Evolutionary conservation across 2,329 filamentous ascomycete genomes (phyloP).

Genomic region (Ilyonectria destructans): DNA sequence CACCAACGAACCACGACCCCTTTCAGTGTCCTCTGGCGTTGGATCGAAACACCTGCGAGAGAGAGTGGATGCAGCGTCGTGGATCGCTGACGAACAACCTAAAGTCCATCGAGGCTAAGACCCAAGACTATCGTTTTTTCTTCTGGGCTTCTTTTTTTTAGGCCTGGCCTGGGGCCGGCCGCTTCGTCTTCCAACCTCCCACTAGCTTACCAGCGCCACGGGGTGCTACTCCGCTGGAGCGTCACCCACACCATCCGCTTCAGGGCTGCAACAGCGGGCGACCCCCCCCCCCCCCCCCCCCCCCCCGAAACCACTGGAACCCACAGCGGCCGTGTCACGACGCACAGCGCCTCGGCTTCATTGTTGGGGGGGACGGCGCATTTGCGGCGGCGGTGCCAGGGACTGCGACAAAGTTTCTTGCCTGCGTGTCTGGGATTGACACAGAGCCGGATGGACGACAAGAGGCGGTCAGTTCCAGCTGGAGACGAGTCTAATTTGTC

Average conservation of each 20-base stretch:
- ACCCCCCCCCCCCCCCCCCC: conserved; percentile 23
- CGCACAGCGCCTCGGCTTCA: conserved; percentile 42
- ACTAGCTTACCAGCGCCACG: conserved; percentile 47
- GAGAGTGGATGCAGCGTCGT: conserved; percentile 36
- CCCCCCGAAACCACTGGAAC: conserved; percentile 39
- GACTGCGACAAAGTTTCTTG: conserved; percentile 28
- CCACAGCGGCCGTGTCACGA: conserved; percentile 40
- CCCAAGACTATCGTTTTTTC: neutral
- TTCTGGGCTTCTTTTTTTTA: conserved; percentile 8
- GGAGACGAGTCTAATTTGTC: conserved; percentile 8
- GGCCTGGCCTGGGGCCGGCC: conserved; percentile 29
- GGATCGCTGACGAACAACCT: conserved; percentile 44
- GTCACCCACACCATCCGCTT: conserved; percentile 7
- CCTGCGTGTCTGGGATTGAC: conserved; percentile 42
- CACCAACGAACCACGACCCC: conserved; percentile 6
- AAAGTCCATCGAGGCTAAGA: conserved; percentile 26
- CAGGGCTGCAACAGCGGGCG: conserved; percentile 18
- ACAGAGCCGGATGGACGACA: conserved; percentile 26
- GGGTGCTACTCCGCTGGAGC: conserved; percentile 34
- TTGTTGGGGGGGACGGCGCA: conserved; percentile 24
- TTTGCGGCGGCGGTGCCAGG: conserved; percentile 20
- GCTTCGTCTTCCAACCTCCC: conserved; percentile 42
- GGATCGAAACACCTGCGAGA: conserved; percentile 6
- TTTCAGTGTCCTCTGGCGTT: conserved; percentile 8
- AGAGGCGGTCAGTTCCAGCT: conserved; percentile 41